Evolutionary conservation across 768 basidiomycete species (phyloP), one percentile per base, ranked within the genome.

Genomic region (Harrya chromipes): DNA sequence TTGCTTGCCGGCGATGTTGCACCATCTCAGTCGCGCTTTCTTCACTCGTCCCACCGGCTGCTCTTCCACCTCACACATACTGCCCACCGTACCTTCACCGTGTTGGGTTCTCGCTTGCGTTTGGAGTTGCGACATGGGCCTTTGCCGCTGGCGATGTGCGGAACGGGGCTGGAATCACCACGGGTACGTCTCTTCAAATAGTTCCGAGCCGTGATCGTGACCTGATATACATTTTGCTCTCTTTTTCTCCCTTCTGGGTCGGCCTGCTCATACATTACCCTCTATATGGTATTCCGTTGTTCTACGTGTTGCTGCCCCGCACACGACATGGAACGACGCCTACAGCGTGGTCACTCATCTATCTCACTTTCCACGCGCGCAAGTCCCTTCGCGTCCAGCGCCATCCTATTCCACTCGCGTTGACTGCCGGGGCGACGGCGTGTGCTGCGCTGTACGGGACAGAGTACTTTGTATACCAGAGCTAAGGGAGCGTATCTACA

Each of bases 141-240:
- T 51, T 77, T 33, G 47, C 62, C 5, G 21, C 63, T 6, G 75
- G 74, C 3, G 76, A 77, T 36, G 51, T 51, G 26, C 60, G 69
- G 24, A 77, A 79, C 46, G 77, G 77, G 1, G 68, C 72, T 44
- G 77, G 77, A 0, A 72, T 77, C 19, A 55, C 70, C 17, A 77
- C 65, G 16, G 65, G 65, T 58, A 20, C 27, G 59, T 47, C 31
- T 12, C 27, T 16, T 2, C 11, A 13, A 29, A 29, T 17, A 36
- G 33, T 31, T n/a, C 1, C 16, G n/a, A 29, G 29, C 29, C 43
- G 16, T 31, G 16, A 21, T 17, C 24, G 33, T 6, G 21, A 8
- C 16, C 47, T 47, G 38, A 54, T 34, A 4, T 33, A 16, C 8
- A 4, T 3, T 29, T 29, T 29, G 3, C 14, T 6, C 14, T 6